Base-by-base conservation (phyloP, 2,329 filamentous ascomycete species). In the Beauveria sp. region DNA sequence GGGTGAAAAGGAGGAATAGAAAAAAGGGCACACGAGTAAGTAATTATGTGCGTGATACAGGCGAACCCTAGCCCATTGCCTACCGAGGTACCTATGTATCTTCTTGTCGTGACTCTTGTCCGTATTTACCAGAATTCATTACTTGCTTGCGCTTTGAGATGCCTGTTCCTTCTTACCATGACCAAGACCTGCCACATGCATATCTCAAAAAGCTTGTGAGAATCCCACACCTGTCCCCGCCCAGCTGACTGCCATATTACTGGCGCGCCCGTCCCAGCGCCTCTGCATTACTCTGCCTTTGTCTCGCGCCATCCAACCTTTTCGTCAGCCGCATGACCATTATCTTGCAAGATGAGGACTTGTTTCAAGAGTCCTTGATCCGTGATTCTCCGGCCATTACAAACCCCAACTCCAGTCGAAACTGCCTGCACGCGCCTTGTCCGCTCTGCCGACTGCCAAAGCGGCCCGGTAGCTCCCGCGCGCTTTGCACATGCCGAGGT, bases 381-480 rank as follows among this genome's bases (percentile, higher is more conserved):
- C 55, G 55, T 59, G 55, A 51, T 59, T 52, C 37, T 52, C 47
- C 55, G 46, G 18, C 8, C 43, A 24, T 24, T 3, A n/a, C 37
- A 22, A 54, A 14, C 7, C 16, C 5, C 37, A 18, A 24, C n/a
- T 54, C 12, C 26, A 18, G 10, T 22, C 9, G 48, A 51, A 16
- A 20, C 28, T 51, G 28, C 50, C 18, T 37, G 28, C n/a, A 34
- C 24, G 34, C 34, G 34, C 34, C 34, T 5, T 37, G 12, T 12
- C 12, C 34, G 34, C 34, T 37, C 34, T 37, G 34, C 12, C 34
- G 30, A 34, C 30, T 34, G 34, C 34, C 12, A 37, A 37, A 43
- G 14, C 37, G 52, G 51, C 46, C 55, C 55, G 55, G 55, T 34
- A 43, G 55, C 55, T 50, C 55, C 55, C 55, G 55, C 55, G 51